phyloP scores from a whole-genome alignment of 1,284 basidiomycete species.

The Heterobasidion parviporum region DNA sequence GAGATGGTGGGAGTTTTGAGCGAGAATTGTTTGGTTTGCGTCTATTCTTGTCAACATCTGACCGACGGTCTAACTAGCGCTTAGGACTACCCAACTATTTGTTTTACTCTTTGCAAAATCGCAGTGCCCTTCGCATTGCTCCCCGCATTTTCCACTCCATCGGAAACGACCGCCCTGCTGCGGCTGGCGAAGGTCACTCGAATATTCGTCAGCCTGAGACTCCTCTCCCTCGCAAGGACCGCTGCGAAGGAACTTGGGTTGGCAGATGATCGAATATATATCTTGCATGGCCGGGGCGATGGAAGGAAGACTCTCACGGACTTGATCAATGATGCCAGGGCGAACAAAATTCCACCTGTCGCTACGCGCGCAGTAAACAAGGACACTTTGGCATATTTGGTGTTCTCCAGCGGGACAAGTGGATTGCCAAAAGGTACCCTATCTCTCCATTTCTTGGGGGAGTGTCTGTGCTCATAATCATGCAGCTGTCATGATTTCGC shows the following conservation, averaged over 20 bases:
- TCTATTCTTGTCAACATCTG: neutral
- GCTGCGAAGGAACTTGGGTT: conserved; percentile 47
- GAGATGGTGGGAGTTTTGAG: conserved; percentile 64
- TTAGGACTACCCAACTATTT: conserved; percentile 57
- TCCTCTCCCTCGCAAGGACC: conserved; percentile 38
- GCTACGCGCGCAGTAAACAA: conserved; percentile 37
- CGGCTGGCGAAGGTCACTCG: conserved; percentile 43
- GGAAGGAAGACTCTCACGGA: conserved; percentile 36
- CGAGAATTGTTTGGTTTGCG: conserved; percentile 52
- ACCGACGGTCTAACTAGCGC: neutral
- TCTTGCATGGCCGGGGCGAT: conserved; percentile 36
- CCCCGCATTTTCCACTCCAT: conserved; percentile 56
- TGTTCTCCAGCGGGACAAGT: conserved; percentile 74
- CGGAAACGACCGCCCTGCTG: conserved; percentile 55
- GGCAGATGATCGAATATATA: conserved; percentile 39
- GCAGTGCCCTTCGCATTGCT: conserved; percentile 57
- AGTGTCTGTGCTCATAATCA: neutral
- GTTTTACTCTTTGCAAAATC: conserved; percentile 47
- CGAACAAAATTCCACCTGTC: conserved; percentile 30
- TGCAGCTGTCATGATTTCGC: conserved; percentile 68
- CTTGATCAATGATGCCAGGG: conserved; percentile 33
- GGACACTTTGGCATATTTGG: conserved; percentile 60
- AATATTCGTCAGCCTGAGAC: conserved; percentile 51
- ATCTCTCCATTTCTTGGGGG: neutral
- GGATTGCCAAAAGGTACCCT: conserved; percentile 64